phyloP scores from a whole-genome alignment of 257 asterid genomes.

The Przewalskia tangutica region DNA sequence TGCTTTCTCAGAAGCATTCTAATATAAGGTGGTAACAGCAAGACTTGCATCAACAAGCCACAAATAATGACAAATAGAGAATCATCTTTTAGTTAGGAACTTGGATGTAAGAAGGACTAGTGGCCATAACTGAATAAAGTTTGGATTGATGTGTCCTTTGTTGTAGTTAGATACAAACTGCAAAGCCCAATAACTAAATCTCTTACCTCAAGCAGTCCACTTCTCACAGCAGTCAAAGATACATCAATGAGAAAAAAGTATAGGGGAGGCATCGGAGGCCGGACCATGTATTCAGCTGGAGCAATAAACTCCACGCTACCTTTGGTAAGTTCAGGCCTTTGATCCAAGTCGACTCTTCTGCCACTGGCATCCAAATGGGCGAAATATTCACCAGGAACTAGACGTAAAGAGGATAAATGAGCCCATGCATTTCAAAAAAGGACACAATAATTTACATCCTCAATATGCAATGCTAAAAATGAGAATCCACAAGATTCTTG shows the following conservation, averaged over 20 bases:
- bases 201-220: constrained; percentile 89
- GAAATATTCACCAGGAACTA: constrained; percentile 80
- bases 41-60: background rate
- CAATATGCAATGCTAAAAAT: background rate
- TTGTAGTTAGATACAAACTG: background rate
- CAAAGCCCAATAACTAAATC: background rate
- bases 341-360: constrained; percentile 70
- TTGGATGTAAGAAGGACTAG: background rate
- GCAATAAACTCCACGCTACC: constrained; percentile 84
- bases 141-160: background rate
- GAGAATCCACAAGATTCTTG: background rate
- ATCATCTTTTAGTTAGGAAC: background rate
- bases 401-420: constrained; percentile 22
- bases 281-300: constrained; percentile 77
- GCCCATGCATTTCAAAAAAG: constrained; percentile 7
- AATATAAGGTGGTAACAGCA: background rate
- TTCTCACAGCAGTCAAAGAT: constrained; percentile 69
- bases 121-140: background rate
- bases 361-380: constrained; percentile 70
- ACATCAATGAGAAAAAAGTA: constrained; percentile 87
- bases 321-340: constrained; percentile 76
- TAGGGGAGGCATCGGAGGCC: constrained; percentile 83
- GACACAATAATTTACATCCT: background rate
- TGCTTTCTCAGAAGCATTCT: background rate
- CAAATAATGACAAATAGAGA: background rate